Percentiles rank a stretch among this genome's conserved stretches.
Evolutionary conservation across 768 basidiomycete species (phyloP).

Genomic region (Suillus lakei): DNA sequence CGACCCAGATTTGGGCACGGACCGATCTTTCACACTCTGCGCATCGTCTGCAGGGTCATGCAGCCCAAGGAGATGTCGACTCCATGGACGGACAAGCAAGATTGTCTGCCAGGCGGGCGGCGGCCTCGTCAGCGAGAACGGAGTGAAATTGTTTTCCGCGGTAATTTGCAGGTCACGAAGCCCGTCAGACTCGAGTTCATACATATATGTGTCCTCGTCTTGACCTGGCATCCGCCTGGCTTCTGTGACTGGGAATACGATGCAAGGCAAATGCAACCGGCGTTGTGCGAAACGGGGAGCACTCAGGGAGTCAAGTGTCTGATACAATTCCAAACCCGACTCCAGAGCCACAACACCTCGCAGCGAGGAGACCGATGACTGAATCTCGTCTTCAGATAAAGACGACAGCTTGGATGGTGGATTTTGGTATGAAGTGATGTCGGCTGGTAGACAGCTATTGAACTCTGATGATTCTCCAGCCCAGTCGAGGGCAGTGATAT

Average conservation of each 20-base stretch:
- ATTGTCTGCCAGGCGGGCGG: background rate
- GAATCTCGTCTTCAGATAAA: background rate
- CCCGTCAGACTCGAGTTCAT: background rate
- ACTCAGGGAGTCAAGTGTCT: background rate
- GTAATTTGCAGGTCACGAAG: background rate
- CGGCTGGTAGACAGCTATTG: background rate
- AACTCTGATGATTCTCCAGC: background rate
- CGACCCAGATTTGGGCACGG: background rate
- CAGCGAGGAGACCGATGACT: background rate
- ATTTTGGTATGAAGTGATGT: background rate
- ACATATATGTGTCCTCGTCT: background rate
- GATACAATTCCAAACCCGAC: background rate
- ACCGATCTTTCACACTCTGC: background rate
- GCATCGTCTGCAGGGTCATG: background rate
- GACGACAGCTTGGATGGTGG: background rate
- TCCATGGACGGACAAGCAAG: background rate
- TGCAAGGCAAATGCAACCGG: background rate
- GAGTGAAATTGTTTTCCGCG: background rate
- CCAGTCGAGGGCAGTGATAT: background rate
- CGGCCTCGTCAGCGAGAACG: background rate
- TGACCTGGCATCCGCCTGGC: background rate
- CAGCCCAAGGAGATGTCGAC: background rate
- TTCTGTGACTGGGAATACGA: background rate
- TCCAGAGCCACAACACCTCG: background rate
- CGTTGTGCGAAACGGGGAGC: background rate